Conservation (phyloP, 257 asterid genomes). For the Anisodus tanguticus region DNA sequence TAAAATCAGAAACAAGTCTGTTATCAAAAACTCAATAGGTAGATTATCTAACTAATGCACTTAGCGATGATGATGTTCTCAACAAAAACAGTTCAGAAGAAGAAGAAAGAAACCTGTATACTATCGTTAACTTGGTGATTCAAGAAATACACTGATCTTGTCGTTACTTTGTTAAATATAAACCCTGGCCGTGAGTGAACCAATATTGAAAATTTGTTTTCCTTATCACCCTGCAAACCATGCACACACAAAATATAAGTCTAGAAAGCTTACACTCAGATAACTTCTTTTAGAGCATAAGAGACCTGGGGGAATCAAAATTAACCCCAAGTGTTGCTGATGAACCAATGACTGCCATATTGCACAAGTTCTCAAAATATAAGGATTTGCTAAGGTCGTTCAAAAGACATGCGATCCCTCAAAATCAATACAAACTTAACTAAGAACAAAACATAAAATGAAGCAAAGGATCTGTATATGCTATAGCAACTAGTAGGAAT, state of each 20-base stretch:
- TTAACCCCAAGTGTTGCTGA: constrained; percentile 4
- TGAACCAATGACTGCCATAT: not conserved
- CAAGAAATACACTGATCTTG: constrained; percentile 77
- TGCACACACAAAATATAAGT: constrained; percentile 23
- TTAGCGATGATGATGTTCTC: not conserved
- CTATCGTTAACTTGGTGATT: constrained; percentile 86
- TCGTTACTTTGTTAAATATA: constrained; percentile 68
- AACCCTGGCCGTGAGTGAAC: constrained; percentile 98
- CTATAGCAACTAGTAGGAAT: not conserved
- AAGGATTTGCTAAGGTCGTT: not conserved
- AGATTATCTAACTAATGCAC: not conserved
- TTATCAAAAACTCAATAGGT: not conserved
- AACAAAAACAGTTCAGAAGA: constrained; percentile 5
- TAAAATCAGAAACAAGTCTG: not conserved
- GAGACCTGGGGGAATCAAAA: not conserved
- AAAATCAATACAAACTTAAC: constrained; percentile 11
- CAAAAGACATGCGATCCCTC: not conserved
- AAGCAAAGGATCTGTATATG: not conserved
- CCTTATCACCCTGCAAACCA: constrained; percentile 75
- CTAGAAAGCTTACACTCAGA: not conserved
- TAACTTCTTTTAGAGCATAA: constrained; percentile 1
- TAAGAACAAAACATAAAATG: not conserved
- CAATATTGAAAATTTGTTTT: constrained; percentile 72
- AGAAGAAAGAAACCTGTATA: constrained; percentile 69
- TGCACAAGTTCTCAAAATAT: not conserved